Evolutionary conservation across 345 rosid genomes (phyloP), one percentile per base, ranked within the genome.

Genomic region (Schrenkiella parvula): DNA sequence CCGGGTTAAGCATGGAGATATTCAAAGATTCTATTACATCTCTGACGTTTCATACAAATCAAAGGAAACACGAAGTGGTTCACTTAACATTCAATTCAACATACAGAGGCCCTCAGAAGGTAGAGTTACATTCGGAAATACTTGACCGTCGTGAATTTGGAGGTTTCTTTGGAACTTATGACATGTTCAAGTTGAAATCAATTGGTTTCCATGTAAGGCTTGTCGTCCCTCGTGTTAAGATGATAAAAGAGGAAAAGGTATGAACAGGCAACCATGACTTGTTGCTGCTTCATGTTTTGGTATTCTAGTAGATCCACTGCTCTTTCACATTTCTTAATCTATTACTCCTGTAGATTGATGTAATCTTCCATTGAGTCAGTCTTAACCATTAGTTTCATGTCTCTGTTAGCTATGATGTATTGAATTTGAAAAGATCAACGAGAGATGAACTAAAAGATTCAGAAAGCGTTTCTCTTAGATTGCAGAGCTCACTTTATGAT

Each of bases 401-500:
- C 18, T 70, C 12, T 11, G 25, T 37, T 46, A 58, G 32, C 35
- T 70, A 22, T 23, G 28, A 6, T 58, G 50, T 47, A 23, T 23
- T 59, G 39, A 13, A 9, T 70, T 46, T 35, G 8, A 48, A 48
- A 14, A 48, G 15, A 60, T 46, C 26, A 57, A 34, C 1, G 6
- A 25, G n/a, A 2, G 34, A 14, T 51, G 4, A 23, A 23, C 23
- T 0, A 8, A 50, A 5, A 13, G 8, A 23, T 6, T 50, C 8
- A 12, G 54, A 21, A 48, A 11, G 15, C 10, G n/a, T 50, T 0
- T 21, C n/a, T 12, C 4, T 38, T 12, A 12, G n/a, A 38, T 12
- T 37, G 41, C 5, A 11, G 13, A 41, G 38, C 22, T 82, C 52
- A 80, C 41, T 72, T 84, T 5, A 17, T 48, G 12, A 85, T 80